Base-by-base conservation (phyloP, 805 yeast genomes). In the Yarrowia sp. region DNA sequence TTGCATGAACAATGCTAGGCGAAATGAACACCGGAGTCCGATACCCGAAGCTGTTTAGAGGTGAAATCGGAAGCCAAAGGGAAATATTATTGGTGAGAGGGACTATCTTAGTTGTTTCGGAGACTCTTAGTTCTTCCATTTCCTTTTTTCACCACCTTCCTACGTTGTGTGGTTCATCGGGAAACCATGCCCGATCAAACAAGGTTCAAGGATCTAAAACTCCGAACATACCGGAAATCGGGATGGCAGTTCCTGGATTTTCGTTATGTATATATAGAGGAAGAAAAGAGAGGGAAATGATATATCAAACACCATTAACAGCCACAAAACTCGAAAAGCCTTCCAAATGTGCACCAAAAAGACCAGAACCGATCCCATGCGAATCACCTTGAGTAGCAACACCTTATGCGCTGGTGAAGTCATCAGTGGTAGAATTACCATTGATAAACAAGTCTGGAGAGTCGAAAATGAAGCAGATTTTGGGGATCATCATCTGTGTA, bases 101-200 rank as follows among this genome's bases (percentile, higher is more conserved):
- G 19, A n/a, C 9, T 3, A n/a, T n/a, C 7, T 42, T 0, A 9
- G n/a, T n/a, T 24, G 30, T 24, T 24, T 24, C 30, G 7, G 30
- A 24, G 30, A 24, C 30, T 7, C 30, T 19, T 6, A 10, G 9
- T 43, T 43, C 19, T 1, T 9, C 8, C 13, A n/a, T 24, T 13
- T 44, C 3, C 34, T 24, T n/a, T 20, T 44, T 20, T 24, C 50
- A 2, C 12, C n/a, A 6, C 13, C 9, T 24, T 46, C 9, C 19
- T 24, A 20, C 9, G 36, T 24, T 46, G 52, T 46, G 52, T 24
- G 34, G 52, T 15, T 46, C 50, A 24, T 34, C 55, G 55, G 55
- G 13, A 50, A 50, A 24, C 40, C 6, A 15, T 12, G n/a, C n/a
- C 55, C 55, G 55, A 4, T 24, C 30, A 10, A 30, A 34, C 8